Evolutionary conservation across 345 rosid species (phyloP).

Genomic region (Streptanthus diversifolius): DNA sequence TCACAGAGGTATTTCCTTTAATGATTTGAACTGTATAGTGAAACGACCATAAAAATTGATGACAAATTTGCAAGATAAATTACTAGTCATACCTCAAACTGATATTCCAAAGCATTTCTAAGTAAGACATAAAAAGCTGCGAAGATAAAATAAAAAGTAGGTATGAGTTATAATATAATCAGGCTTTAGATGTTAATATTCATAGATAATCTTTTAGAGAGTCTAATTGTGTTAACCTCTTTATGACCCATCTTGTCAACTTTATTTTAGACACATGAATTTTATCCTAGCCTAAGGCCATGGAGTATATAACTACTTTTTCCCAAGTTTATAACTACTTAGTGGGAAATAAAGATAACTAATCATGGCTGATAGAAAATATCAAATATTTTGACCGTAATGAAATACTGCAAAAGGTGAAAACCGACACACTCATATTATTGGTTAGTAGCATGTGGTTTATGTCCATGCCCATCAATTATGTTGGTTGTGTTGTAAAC

Average conservation of each 20-base stretch:
- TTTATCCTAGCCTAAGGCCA: slow-evolving; percentile 2
- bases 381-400: slow-evolving; percentile 10
- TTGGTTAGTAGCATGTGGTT: slow-evolving; percentile 33
- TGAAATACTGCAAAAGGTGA: slow-evolving; percentile 22
- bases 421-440: slow-evolving; percentile 35
- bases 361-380: slow-evolving; percentile 14
- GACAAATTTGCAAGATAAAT: not conserved
- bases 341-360: slow-evolving; percentile 16
- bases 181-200: slow-evolving; percentile 9
- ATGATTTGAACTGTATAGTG: slow-evolving; percentile 8
- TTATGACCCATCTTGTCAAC: slow-evolving; percentile 32
- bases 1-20: not conserved
- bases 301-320: not conserved
- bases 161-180: slow-evolving; percentile 1
- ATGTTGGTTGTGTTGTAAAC: slow-evolving; percentile 17
- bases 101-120: not conserved
- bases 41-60: not conserved
- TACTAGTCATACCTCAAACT: not conserved
- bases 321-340: not conserved
- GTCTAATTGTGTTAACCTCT: slow-evolving; percentile 14
- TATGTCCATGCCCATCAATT: slow-evolving; percentile 24
- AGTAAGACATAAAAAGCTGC: slow-evolving; percentile 1
- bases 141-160: not conserved
- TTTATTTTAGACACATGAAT: slow-evolving; percentile 14
- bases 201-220: not conserved